Evolutionary conservation across 306 rosid genomes (phyloP), one percentile per base, ranked within the genome.

Genomic region (Lagenaria siceraria): DNA sequence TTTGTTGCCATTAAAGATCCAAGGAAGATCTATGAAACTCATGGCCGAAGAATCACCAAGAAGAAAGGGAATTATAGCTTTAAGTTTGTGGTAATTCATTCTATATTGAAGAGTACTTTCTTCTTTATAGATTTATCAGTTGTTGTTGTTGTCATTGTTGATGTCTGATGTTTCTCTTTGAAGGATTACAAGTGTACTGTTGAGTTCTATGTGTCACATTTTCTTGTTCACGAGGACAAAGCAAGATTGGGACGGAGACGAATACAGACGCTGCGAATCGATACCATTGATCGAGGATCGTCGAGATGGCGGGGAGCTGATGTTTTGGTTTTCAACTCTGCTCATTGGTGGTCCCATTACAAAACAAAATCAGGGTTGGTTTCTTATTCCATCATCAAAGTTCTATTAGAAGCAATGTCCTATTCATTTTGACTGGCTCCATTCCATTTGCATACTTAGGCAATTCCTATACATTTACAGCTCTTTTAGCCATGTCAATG

Each of bases 271-370:
- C 83, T 95, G 85, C 83, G 88, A 71, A 89, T 95, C 61, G 98
- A 95, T 84, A 83, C 88, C 29, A 83, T 92, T 33, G 96, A 95
- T 86, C 98, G 83, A 4, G 85, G 98, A 58, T 87, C 97, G 7
- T 89, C 98, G 2, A 87, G 97, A 85, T 95, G 98, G 98, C 87
- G 88, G 80, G 96, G 87, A 61, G 97, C 98, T 80, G 91, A 92
- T 87, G 76, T 92, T 83, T 82, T 95, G 90, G 82, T 95, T 78
- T 92, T 95, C 83, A 95, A 95, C 80, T 87, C 97, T 49, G 98
- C 96, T 51, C 97, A 95, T 88, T 92, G 98, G 98, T 92, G 98
- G 98, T 87, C 97, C 22, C 97, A 95, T 88, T 84, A 79, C 88
- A 95, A 95, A 83, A 95, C 97, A 69, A 84, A 95, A 84, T 85